Evolutionary conservation across 495 filamentous ascomycete species (phyloP).

Genomic region (Daldinia caldariorum): DNA sequence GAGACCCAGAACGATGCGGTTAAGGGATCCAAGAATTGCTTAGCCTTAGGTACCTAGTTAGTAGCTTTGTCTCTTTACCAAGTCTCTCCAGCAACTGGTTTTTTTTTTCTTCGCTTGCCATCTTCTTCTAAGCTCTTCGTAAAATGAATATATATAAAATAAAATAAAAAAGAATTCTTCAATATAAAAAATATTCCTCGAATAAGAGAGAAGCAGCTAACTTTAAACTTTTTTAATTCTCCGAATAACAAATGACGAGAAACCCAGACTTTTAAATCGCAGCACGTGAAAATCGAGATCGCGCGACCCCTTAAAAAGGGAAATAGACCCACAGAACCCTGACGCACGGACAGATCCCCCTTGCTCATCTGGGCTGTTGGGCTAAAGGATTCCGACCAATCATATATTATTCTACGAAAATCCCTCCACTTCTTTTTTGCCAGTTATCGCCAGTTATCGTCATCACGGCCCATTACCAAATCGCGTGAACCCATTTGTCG

Average conservation of each 20-base stretch:
- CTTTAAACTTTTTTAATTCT: not conserved
- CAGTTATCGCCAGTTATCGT: conserved; percentile 32
- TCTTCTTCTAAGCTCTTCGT: not conserved
- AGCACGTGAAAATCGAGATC: conserved; percentile 14
- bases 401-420: not conserved
- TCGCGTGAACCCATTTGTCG: conserved; percentile 27
- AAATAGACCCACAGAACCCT: not conserved
- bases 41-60: too few species aligned
- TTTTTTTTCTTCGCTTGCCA: not conserved
- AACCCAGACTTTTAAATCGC: not conserved
- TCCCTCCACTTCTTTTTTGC: conserved; percentile 7
- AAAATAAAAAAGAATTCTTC: not conserved
- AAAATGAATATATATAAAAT: not conserved
- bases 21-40: not conserved
- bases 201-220: not conserved
- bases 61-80: too few species aligned
- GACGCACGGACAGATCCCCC: not conserved
- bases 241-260: conserved; percentile 10
- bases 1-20: not conserved
- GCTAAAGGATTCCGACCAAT: not conserved
- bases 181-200: not conserved
- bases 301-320: conserved; percentile 9
- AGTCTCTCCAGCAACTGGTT: not conserved
- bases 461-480: conserved; percentile 42
- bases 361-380: not conserved